Evolutionary conservation across 345 rosid species (phyloP), one percentile per base, ranked within the genome.

Genomic region (Bruguiera sexangula): DNA sequence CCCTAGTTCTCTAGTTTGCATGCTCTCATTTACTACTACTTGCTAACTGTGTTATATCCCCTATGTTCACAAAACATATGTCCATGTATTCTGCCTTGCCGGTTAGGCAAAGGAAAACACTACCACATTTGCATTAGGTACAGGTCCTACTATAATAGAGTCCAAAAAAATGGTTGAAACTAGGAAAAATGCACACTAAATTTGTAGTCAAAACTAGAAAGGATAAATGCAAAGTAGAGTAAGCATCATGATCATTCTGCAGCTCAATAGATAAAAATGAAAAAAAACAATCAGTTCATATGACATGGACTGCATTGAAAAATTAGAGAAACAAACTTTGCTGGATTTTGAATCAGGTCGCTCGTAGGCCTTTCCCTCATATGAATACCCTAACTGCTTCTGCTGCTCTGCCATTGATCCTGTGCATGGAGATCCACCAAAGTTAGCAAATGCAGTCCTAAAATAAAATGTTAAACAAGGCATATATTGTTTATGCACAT

Each of bases 351-450:
- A 79, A 68, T 85, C 85, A 65, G 70, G 90, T 48, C 79, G 82
- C 65, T 86, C 91, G 53, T 81, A 88, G 66, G 78, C 67, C 77
- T 90, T 89, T 77, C 82, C 80, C 61, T 86, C 96, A 67, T 85
- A 92, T 62, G 85, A 62, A 78, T 80, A 85, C 54, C 55, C 77
- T 13, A 71, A 48, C 52, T 74, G 89, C 78, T 83, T 85, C 64
- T 80, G 91, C 75, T 78, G 86, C 72, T 81, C 98, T 37, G 68
- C 63, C 74, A 78, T 59, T 46, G 75, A 80, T 79, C 77, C 66
- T 73, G 62, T 63, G 79, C 39, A 62, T 69, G 63, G 19, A 62
- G 50, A 13, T 43, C 6, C 19, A 27, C 29, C 60, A 26, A 21
- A 21, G 55, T 73, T 68, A 80, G 71, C 31, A 19, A 43, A 53